These are phyloP conservation scores for Trichothecium roseum DNA, from an alignment of 2,329 filamentous ascomycete species.

Conservation along the genomic window DNA sequence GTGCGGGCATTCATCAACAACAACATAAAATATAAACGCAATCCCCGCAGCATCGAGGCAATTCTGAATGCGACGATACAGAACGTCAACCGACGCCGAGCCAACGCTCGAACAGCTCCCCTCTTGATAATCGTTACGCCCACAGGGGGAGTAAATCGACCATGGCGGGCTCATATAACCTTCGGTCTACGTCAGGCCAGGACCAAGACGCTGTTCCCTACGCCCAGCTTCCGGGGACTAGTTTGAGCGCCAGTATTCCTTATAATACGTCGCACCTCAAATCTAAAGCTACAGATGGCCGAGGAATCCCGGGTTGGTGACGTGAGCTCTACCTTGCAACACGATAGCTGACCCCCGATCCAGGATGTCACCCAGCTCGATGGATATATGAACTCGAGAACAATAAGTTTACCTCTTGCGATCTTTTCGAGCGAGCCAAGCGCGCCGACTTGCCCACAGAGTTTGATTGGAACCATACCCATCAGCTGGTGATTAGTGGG, in stretches of 20 bases:
- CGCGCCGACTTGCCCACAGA: conserved; percentile 17
- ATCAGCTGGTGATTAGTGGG: conserved; percentile 26
- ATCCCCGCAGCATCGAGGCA: too few species aligned
- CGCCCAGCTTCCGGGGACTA: conserved; percentile 21
- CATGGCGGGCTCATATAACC: conserved; percentile 19
- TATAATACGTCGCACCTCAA: conserved; percentile 22
- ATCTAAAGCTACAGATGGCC: conserved; percentile 12
- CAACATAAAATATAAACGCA: too few species aligned
- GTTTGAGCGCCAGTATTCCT: conserved; percentile 14
- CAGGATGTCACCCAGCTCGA: conserved; percentile 27
- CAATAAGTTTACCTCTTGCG: conserved; percentile 24
- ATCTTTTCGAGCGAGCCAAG: conserved; percentile 23
- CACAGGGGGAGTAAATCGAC: background rate
- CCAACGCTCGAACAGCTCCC: background rate
- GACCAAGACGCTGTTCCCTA: conserved; percentile 18
- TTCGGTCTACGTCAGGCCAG: conserved; percentile 12
- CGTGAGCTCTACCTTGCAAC: background rate
- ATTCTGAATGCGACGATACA: too few species aligned
- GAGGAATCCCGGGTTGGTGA: conserved; percentile 16
- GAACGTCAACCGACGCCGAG: too few species aligned
- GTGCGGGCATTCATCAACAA: too few species aligned
- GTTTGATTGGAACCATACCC: conserved; percentile 22
- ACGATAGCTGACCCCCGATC: conserved; percentile 6
- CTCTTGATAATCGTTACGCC: background rate
- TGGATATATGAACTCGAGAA: conserved; percentile 29